Percentiles rank a stretch among this genome's conserved stretches.
These are phyloP conservation scores for Penicillium sp. DNA, from an alignment of 2,329 filamentous ascomycete species.

Conservation along the genomic window DNA sequence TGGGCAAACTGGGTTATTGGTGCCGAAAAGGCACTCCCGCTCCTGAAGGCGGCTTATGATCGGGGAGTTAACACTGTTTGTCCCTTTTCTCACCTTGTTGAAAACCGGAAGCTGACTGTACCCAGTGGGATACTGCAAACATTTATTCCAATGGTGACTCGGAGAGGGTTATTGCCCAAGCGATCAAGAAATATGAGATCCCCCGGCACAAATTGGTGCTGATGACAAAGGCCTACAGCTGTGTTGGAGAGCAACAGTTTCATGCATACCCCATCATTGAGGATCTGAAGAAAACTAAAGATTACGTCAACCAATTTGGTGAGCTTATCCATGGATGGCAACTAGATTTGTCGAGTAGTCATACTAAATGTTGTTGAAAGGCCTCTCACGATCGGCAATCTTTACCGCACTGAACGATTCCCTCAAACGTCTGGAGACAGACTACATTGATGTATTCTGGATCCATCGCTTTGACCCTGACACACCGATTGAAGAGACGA, in stretches of 20 bases:
- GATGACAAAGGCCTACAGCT: slow-evolving; percentile 54
- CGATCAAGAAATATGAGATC: slow-evolving; percentile 59
- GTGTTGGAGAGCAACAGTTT: slow-evolving; percentile 1
- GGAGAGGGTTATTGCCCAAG: slow-evolving; percentile 55
- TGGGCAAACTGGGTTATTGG: slow-evolving; percentile 20
- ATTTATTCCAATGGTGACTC: slow-evolving; percentile 57
- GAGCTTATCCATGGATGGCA: not conserved
- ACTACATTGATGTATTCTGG: slow-evolving; percentile 55
- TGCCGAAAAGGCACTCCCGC: slow-evolving; percentile 27
- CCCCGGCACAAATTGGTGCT: slow-evolving; percentile 59
- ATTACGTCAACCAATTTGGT: slow-evolving; percentile 1
- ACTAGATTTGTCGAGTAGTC: not conserved
- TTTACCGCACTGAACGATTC: slow-evolving; percentile 61
- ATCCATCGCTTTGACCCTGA: slow-evolving; percentile 49
- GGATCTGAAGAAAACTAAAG: not conserved
- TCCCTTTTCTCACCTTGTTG: not conserved
- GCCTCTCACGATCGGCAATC: slow-evolving; percentile 60
- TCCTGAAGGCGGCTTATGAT: slow-evolving; percentile 28
- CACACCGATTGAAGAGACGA: slow-evolving; percentile 52
- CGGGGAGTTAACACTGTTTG: slow-evolving; percentile 25
- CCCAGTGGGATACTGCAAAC: slow-evolving; percentile 35
- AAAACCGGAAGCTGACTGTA: not conserved
- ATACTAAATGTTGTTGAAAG: slow-evolving; percentile 24
- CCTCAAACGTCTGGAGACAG: slow-evolving; percentile 48
- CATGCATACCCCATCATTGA: not conserved